Percentiles rank a stretch among this genome's conserved stretches.
These are phyloP conservation scores for Euphorbia celastroides DNA, from an alignment of 441 rosid genomes.

Conservation along the genomic window DNA sequence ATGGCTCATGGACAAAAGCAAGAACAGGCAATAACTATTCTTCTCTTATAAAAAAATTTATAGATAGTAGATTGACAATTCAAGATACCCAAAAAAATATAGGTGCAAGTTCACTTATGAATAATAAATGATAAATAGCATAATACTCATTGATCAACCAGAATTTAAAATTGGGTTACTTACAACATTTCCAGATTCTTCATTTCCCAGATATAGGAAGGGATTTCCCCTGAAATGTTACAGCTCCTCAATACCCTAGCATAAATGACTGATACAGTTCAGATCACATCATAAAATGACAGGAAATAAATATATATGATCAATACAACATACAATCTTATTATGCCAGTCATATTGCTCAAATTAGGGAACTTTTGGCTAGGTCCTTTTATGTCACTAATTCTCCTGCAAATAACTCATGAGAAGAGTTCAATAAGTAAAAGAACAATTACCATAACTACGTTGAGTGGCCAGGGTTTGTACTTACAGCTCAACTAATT, in stretches of 20 bases:
- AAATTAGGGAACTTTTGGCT: slow-evolving; percentile 52
- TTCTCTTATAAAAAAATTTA: too few relatives aligned
- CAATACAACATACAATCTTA: slow-evolving; percentile 40
- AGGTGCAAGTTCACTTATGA: neutral
- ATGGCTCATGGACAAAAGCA: neutral
- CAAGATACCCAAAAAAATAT: neutral
- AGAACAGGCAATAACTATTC: too few relatives aligned
- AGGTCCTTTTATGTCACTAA: slow-evolving; percentile 58
- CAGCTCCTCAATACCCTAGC: slow-evolving; percentile 53
- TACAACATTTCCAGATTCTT: slow-evolving; percentile 45
- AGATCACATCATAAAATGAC: slow-evolving; percentile 5
- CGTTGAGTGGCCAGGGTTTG: neutral
- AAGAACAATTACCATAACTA: neutral
- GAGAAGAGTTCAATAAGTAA: slow-evolving; percentile 10
- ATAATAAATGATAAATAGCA: too few relatives aligned
- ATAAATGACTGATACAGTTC: slow-evolving; percentile 1
- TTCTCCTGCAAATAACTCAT: slow-evolving; percentile 52
- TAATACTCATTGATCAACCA: neutral
- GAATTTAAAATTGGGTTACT: slow-evolving; percentile 23
- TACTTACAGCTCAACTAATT: slow-evolving; percentile 23
- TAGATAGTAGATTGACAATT: neutral
- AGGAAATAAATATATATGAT: neutral
- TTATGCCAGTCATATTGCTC: slow-evolving; percentile 25
- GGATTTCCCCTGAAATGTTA: slow-evolving; percentile 43
- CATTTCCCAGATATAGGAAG: slow-evolving; percentile 38